Evolutionary conservation across 768 basidiomycete species (phyloP).

Genomic region (Kwoniella newhampshirensis): DNA sequence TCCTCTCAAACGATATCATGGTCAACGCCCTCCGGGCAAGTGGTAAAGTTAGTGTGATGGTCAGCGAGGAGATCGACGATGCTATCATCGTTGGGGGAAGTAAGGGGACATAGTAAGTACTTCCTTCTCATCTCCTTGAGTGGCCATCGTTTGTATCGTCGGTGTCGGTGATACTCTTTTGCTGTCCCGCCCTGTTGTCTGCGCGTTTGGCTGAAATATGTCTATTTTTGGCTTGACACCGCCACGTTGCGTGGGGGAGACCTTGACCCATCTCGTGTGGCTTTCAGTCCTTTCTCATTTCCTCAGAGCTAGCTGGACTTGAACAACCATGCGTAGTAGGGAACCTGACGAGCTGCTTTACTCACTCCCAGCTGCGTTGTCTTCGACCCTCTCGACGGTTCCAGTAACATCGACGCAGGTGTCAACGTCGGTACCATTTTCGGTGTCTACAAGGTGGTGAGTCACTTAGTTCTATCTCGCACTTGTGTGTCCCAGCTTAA

Average conservation of each 20-base stretch:
- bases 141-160: no score
- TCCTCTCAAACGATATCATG: conserved; percentile 99
- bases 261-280: no score
- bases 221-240: no score
- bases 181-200: neutral
- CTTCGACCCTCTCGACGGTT: conserved; percentile 95
- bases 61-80: conserved; percentile 74
- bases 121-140: no score
- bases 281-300: no score
- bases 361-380: conserved; percentile 84
- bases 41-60: conserved; percentile 94
- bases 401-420: conserved; percentile 97
- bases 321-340: no score
- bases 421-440: conserved; percentile 89
- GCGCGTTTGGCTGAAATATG: neutral
- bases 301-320: neutral
- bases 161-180: no score
- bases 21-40: conserved; percentile 91
- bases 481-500: neutral
- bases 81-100: conserved; percentile 40
- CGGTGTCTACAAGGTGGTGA: conserved; percentile 86
- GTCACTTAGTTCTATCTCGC: conserved; percentile 49
- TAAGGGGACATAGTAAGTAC: conserved; percentile 45
- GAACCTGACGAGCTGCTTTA: neutral
- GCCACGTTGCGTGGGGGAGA: no score